These are phyloP conservation scores for Podaxis rugospora DNA, from an alignment of 768 basidiomycete genomes.

Conservation along the genomic window DNA sequence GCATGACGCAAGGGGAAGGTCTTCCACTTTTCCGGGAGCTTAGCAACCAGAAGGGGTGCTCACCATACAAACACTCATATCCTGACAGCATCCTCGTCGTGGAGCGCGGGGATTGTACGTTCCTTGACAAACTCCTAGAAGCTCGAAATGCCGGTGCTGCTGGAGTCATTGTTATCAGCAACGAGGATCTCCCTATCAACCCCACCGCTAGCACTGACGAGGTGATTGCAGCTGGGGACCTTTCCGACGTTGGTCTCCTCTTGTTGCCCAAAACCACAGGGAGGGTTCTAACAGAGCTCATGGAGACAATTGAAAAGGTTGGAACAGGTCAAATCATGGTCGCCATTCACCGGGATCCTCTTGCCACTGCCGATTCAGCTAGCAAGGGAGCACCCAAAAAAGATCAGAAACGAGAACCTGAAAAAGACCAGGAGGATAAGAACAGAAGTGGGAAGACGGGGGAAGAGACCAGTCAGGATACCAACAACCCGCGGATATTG, in stretches of 20 bases:
- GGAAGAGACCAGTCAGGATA: slow-evolving; percentile 12
- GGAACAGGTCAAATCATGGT: slow-evolving; percentile 48
- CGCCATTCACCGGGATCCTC: slow-evolving; percentile 33
- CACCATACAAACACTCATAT: slow-evolving; percentile 44
- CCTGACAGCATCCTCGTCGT: slow-evolving; percentile 55
- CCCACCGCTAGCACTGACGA: slow-evolving; percentile 62
- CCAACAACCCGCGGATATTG: slow-evolving; percentile 45
- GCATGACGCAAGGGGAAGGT: slow-evolving; percentile 48
- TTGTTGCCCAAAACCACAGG: slow-evolving; percentile 54
- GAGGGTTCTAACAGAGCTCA: slow-evolving; percentile 47
- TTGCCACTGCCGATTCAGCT: not conserved
- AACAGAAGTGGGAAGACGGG: slow-evolving; percentile 19
- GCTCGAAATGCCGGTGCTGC: slow-evolving; percentile 70
- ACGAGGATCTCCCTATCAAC: slow-evolving; percentile 55
- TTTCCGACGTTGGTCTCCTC: slow-evolving; percentile 56
- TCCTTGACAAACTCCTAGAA: slow-evolving; percentile 73
- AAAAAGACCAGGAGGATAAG: slow-evolving; percentile 23
- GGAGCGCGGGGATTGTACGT: slow-evolving; percentile 81
- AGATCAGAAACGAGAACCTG: slow-evolving; percentile 12
- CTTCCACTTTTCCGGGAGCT: slow-evolving; percentile 49
- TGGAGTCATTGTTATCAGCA: slow-evolving; percentile 74
- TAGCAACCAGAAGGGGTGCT: slow-evolving; percentile 57
- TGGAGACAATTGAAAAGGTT: slow-evolving; percentile 44
- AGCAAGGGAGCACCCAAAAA: not conserved
- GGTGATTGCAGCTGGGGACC: slow-evolving; percentile 48